phyloP scores from a whole-genome alignment of 306 rosid species.

The Cucumis sativus region DNA sequence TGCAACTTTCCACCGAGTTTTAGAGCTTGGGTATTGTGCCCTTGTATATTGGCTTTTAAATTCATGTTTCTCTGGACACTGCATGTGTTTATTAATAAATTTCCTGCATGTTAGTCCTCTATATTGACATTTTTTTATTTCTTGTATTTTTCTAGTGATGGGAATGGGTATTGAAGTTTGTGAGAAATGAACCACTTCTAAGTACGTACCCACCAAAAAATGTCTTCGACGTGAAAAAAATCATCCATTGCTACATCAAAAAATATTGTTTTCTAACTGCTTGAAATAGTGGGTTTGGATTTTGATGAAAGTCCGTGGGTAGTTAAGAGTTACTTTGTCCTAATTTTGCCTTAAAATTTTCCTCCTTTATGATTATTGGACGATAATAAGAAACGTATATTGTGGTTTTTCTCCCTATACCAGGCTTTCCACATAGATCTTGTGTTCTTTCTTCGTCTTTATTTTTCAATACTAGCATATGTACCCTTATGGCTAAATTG shows the following conservation, averaged over 20 bases:
- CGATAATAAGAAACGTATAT: too few relatives aligned
- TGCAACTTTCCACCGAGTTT: constrained; percentile 73
- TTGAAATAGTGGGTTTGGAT: too few relatives aligned
- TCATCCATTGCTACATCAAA: background rate
- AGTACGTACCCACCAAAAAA: background rate
- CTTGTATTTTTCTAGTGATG: background rate
- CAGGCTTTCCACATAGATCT: too few relatives aligned
- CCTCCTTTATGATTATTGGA: too few relatives aligned
- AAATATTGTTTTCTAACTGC: background rate
- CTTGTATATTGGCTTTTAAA: background rate
- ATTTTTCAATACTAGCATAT: background rate
- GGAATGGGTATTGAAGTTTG: background rate
- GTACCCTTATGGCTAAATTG: background rate
- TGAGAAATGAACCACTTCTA: background rate
- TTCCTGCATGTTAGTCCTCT: background rate
- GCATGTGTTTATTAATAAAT: background rate
- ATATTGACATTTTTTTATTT: background rate
- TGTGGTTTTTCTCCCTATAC: too few relatives aligned
- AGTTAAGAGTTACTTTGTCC: too few relatives aligned
- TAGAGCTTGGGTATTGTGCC: constrained; percentile 45
- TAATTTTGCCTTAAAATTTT: too few relatives aligned
- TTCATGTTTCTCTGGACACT: background rate
- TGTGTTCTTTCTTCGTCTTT: too few relatives aligned
- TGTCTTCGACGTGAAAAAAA: background rate
- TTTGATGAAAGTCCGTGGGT: too few relatives aligned